Percentiles rank a stretch among this genome's conserved stretches.
Evolutionary conservation across 2,329 filamentous ascomycete species (phyloP).

Genomic region (Endoconidiophora laricicola): DNA sequence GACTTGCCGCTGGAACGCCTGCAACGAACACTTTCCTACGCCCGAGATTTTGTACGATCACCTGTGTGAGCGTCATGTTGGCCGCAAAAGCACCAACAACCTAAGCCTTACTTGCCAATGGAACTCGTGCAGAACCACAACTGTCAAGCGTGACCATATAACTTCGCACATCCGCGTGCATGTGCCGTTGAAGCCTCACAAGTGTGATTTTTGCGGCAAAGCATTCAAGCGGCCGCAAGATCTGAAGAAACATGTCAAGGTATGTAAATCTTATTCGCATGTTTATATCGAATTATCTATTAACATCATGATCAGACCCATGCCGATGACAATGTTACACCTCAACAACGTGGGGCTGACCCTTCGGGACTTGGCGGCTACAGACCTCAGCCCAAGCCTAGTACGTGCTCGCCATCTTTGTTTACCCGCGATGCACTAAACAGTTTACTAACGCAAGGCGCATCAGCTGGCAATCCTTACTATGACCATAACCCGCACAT

Average conservation of each 20-base stretch:
- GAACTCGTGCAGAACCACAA: constrained; percentile 90
- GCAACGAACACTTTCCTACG: constrained; percentile 39
- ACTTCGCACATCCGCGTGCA: constrained; percentile 97
- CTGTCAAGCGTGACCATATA: constrained; percentile 97
- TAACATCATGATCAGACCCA: constrained; percentile 42
- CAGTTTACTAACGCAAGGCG: constrained; percentile 13
- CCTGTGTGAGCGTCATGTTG: constrained; percentile 95
- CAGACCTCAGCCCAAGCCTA: constrained; percentile 35
- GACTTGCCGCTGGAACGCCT: constrained; percentile 43
- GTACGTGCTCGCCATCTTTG: constrained; percentile 23
- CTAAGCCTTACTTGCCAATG: constrained; percentile 93
- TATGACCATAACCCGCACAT: constrained; percentile 51
- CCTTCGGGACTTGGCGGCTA: constrained; percentile 36
- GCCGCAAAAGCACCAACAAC: constrained; percentile 98
- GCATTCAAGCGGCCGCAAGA: constrained; percentile 98
- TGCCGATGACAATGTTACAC: constrained; percentile 76
- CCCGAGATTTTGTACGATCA: constrained; percentile 64
- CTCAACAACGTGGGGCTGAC: constrained; percentile 29
- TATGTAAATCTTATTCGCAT: constrained; percentile 18
- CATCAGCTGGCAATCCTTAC: constrained; percentile 31
- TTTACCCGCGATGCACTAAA: constrained; percentile 21
- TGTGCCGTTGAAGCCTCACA: constrained; percentile 97
- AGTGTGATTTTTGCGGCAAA: constrained; percentile 97
- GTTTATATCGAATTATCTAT: not conserved
- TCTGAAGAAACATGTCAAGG: constrained; percentile 97